Percentiles rank a stretch among this genome's conserved stretches.
phyloP scores from a whole-genome alignment of 1,284 basidiomycete genomes.

The Prillingera fragicola region DNA sequence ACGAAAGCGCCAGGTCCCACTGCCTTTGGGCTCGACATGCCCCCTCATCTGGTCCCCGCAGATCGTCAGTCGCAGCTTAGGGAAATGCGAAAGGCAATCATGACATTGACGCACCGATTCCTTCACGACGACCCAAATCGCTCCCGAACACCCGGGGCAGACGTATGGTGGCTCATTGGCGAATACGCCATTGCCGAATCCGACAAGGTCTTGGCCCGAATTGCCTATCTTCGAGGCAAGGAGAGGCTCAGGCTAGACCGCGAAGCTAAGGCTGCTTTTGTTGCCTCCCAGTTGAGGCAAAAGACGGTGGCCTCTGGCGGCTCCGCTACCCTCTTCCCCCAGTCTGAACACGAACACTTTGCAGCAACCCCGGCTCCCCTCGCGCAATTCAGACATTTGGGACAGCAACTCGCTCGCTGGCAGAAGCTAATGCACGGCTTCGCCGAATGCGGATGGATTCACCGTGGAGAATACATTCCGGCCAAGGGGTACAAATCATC shows the following conservation, averaged over 20 bases:
- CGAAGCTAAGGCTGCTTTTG: background rate
- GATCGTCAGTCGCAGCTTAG: no score
- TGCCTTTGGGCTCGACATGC: no score
- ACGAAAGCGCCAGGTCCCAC: no score
- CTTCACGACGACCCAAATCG: no score
- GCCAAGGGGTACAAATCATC: background rate
- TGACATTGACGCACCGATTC: no score
- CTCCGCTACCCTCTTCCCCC: background rate
- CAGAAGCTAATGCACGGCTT: conserved; percentile 1
- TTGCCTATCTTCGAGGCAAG: background rate
- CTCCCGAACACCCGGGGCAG: no score
- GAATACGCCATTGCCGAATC: no score
- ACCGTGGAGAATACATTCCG: background rate
- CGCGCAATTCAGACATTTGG: conserved; percentile 2
- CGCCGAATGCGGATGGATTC: conserved; percentile 6
- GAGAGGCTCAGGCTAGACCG: background rate
- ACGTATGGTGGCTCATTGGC: no score
- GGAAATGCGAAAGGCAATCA: no score
- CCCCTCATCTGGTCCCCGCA: no score
- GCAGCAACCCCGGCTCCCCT: background rate
- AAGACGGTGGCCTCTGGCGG: background rate
- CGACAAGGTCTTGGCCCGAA: background rate
- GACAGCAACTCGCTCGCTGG: conserved; percentile 6
- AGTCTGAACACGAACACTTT: background rate
- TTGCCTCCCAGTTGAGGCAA: background rate